These are phyloP conservation scores for Blastomyces silverae DNA, from an alignment of 2,329 filamentous ascomycete species.

Conservation along the genomic window DNA sequence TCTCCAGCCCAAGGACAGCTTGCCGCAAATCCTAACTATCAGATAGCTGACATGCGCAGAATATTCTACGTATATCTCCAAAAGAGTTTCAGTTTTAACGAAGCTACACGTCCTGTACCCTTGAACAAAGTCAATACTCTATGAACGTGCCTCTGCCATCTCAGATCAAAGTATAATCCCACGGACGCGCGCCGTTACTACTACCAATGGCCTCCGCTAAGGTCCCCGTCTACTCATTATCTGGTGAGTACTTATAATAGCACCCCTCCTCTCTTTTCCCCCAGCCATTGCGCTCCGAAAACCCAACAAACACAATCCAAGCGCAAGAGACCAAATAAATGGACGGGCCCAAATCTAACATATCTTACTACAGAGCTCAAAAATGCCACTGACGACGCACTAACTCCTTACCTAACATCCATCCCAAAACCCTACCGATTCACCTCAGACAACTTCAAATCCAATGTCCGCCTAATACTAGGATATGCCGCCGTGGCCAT, in stretches of 20 bases:
- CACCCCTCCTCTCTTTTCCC: conserved; percentile 21
- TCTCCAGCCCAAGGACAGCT: conserved; percentile 10
- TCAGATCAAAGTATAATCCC: not conserved
- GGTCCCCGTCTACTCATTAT: conserved; percentile 42
- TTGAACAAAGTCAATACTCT: not conserved
- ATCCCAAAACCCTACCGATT: conserved; percentile 60
- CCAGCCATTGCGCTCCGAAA: conserved; percentile 15
- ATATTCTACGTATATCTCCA: no score
- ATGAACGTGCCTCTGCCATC: not conserved
- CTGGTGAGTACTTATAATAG: conserved; percentile 29
- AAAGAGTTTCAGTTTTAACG: no score
- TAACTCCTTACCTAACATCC: conserved; percentile 85
- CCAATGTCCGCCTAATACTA: conserved; percentile 73
- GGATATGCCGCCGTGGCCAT: conserved; percentile 78
- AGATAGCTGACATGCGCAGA: not conserved
- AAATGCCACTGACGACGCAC: conserved; percentile 90
- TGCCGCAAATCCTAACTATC: not conserved
- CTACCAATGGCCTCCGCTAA: conserved; percentile 31
- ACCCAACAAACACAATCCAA: not conserved
- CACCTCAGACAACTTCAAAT: conserved; percentile 69
- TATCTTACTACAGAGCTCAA: conserved; percentile 67
- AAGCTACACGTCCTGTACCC: not conserved
- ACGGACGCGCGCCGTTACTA: not conserved
- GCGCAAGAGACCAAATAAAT: not conserved
- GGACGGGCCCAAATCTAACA: conserved; percentile 7